Percentiles rank a stretch among this genome's conserved stretches.
These are phyloP conservation scores for Eimeria maxima DNA, from an alignment of 169 alveolate species.

Conservation along the genomic window DNA sequence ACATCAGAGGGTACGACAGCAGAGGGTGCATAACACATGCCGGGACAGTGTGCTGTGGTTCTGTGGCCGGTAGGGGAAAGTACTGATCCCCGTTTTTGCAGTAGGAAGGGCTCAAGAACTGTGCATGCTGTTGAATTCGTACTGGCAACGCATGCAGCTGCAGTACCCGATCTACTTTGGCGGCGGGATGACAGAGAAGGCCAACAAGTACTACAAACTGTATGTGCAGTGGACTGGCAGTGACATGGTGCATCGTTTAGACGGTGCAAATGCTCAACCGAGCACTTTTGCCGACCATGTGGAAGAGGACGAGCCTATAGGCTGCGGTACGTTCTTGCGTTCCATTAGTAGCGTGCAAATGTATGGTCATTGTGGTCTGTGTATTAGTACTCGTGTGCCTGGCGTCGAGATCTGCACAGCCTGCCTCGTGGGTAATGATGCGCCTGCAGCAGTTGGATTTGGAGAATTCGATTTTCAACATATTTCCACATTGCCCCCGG, in stretches of 20 bases:
- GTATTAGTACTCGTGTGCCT: neutral
- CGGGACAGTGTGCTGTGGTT: neutral
- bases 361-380: neutral
- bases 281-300: constrained; percentile 47
- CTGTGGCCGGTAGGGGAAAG: constrained; percentile 86
- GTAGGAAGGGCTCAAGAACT: constrained; percentile 99
- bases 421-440: neutral
- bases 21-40: too few relatives aligned
- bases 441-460: constrained; percentile 7
- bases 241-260: constrained; percentile 59
- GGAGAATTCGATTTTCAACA: constrained; percentile 94
- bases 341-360: neutral
- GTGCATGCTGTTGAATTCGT: constrained; percentile 97
- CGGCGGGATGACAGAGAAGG: constrained; percentile 98
- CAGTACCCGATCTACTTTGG: constrained; percentile 97
- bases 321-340: constrained; percentile 21
- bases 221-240: constrained; percentile 93
- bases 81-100: constrained; percentile 99
- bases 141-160: constrained; percentile 97
- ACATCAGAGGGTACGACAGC: too few relatives aligned
- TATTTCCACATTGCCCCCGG: constrained; percentile 90
- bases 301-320: constrained; percentile 48
- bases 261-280: constrained; percentile 21
- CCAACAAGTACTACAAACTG: constrained; percentile 96
- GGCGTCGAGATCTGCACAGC: neutral